Percentiles rank a stretch among this genome's conserved stretches.
Evolutionary conservation across 257 asterid genomes (phyloP).

Genomic region (Salvia hispanica): DNA sequence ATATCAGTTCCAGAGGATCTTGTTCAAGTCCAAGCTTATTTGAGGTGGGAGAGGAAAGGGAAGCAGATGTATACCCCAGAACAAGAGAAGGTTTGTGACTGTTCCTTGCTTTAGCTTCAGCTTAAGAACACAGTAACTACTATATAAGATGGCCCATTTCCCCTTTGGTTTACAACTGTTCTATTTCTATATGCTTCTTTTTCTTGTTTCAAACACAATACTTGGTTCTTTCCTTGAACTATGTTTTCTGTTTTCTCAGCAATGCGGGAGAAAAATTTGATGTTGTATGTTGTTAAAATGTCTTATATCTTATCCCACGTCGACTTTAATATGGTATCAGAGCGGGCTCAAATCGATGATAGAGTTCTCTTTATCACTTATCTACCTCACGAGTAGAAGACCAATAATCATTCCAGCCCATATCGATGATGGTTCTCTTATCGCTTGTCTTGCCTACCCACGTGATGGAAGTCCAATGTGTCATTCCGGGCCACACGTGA

Average conservation of each 20-base stretch:
- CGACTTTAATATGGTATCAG: no score
- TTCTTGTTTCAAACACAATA: slow-evolving; percentile 14
- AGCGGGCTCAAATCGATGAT: no score
- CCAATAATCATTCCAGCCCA: no score
- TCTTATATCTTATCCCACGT: no score
- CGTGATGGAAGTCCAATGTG: no score
- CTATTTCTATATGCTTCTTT: slow-evolving; percentile 3
- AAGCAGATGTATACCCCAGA: slow-evolving; percentile 79
- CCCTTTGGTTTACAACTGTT: slow-evolving; percentile 14
- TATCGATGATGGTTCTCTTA: no score
- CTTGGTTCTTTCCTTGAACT: not conserved
- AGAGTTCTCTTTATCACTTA: no score
- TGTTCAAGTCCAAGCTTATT: slow-evolving; percentile 89
- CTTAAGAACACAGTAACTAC: slow-evolving; percentile 13
- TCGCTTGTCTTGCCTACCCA: no score
- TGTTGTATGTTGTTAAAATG: not conserved
- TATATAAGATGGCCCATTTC: slow-evolving; percentile 17
- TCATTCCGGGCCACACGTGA: no score
- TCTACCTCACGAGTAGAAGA: no score
- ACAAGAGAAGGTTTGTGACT: slow-evolving; percentile 68
- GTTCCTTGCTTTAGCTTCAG: slow-evolving; percentile 24
- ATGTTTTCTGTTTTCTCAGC: slow-evolving; percentile 23
- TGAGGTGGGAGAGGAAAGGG: slow-evolving; percentile 98
- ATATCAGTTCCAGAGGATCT: slow-evolving; percentile 93
- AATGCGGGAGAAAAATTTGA: slow-evolving; percentile 21